Evolutionary conservation across 345 rosid species (phyloP).

Genomic region (Bruguiera gymnorhiza): DNA sequence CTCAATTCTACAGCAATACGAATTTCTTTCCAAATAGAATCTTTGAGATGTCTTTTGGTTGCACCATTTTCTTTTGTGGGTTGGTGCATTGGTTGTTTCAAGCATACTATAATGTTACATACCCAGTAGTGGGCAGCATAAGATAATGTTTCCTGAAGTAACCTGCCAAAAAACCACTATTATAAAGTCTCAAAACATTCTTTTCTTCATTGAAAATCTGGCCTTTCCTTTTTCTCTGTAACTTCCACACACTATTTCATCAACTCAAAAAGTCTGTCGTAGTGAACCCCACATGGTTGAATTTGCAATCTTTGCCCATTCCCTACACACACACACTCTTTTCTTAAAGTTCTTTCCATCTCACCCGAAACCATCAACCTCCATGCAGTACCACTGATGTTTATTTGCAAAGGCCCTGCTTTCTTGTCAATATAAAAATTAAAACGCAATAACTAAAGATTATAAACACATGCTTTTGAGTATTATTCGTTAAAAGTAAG

Average conservation of each 20-base stretch:
- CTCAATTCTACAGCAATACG: too few species aligned
- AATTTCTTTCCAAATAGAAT: too few species aligned
- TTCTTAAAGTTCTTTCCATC: conserved; percentile 1
- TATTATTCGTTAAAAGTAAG: background rate
- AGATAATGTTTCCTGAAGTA: conserved; percentile 20
- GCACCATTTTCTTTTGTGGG: background rate
- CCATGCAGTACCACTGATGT: conserved; percentile 18
- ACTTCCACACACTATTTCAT: conserved; percentile 11
- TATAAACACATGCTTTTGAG: conserved; percentile 8
- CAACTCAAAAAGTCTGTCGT: conserved; percentile 11
- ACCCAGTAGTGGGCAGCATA: conserved; percentile 29
- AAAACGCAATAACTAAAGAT: background rate
- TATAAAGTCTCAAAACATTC: background rate
- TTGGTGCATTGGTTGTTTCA: background rate
- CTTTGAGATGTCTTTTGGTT: background rate
- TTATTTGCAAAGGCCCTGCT: conserved; percentile 4
- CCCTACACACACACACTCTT: conserved; percentile 15
- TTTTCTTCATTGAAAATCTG: conserved; percentile 7
- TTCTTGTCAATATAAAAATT: background rate
- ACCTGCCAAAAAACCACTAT: conserved; percentile 15
- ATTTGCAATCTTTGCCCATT: conserved; percentile 24
- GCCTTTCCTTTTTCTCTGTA: conserved; percentile 18
- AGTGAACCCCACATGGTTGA: conserved; percentile 39
- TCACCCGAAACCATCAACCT: conserved; percentile 16
- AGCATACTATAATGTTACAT: background rate